Percentiles rank a stretch among this genome's conserved stretches.
phyloP scores from a whole-genome alignment of 192 early-diverging fungal species.

The Podila epicladia region DNA sequence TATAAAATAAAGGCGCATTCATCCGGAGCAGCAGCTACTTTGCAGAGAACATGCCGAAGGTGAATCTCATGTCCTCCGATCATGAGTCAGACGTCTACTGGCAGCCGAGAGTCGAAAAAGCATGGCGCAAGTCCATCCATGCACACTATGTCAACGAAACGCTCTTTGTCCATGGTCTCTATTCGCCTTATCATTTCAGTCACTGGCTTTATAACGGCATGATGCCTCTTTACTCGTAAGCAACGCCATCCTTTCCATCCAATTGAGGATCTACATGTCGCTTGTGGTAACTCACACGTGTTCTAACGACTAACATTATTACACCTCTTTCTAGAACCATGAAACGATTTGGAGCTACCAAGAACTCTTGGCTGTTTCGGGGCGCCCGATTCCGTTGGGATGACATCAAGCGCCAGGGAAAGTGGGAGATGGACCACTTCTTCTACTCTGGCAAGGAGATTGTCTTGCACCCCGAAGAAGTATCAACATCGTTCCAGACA shows the following conservation, averaged over 20 bases:
- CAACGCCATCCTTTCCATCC: no score
- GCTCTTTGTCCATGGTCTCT: constrained; percentile 51
- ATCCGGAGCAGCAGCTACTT: background rate
- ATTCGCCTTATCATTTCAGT: background rate
- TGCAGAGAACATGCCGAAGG: background rate
- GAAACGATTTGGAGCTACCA: no score
- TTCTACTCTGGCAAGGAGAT: constrained; percentile 27
- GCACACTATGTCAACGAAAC: constrained; percentile 46
- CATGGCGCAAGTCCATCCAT: background rate
- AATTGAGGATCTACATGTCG: no score
- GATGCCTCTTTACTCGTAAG: no score
- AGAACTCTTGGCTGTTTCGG: no score
- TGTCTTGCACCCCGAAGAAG: constrained; percentile 17
- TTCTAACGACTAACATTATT: no score
- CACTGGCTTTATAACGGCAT: no score
- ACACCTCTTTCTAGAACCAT: background rate
- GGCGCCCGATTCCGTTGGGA: no score
- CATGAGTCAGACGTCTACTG: constrained; percentile 9
- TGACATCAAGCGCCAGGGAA: background rate
- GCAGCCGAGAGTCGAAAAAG: constrained; percentile 4
- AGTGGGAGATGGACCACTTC: constrained; percentile 31
- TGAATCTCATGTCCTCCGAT: constrained; percentile 17
- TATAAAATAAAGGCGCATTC: constrained; percentile 5
- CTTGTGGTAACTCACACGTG: no score
- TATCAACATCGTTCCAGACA: constrained; percentile 17